Evolutionary conservation across 495 filamentous ascomycete genomes (phyloP).

Genomic region (Elaphomyces granulatus): DNA sequence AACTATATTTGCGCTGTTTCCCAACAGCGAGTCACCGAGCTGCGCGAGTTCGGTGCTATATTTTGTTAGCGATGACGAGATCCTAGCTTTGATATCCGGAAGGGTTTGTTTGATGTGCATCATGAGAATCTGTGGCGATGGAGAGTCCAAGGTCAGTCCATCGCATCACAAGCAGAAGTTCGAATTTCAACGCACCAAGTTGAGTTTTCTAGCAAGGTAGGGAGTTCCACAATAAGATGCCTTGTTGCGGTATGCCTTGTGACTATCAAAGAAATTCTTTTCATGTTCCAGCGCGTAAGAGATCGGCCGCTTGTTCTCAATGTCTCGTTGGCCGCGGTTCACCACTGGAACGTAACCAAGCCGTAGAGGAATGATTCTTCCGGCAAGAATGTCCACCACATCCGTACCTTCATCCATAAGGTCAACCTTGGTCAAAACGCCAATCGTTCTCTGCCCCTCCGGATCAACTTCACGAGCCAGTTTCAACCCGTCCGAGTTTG

Average conservation of each 20-base stretch:
- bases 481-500: conserved; percentile 96
- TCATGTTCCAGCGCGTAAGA: conserved; percentile 87
- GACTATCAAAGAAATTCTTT: conserved; percentile 95
- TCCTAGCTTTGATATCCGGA: conserved; percentile 94
- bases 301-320: conserved; percentile 91
- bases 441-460: conserved; percentile 95
- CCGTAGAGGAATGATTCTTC: conserved; percentile 90
- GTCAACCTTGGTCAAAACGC: conserved; percentile 97
- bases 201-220: conserved; percentile 91
- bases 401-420: conserved; percentile 99
- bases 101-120: conserved; percentile 99
- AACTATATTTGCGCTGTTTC: conserved; percentile 90
- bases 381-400: conserved; percentile 97
- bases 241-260: conserved; percentile 98
- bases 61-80: conserved; percentile 81
- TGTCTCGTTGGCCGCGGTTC: conserved; percentile 97
- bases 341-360: conserved; percentile 97
- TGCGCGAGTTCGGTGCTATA: conserved; percentile 68
- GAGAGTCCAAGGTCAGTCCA: conserved; percentile 9
- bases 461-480: conserved; percentile 94
- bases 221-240: conserved; percentile 96
- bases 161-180: neutral
- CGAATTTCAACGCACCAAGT: conserved; percentile 61
- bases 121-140: conserved; percentile 98
- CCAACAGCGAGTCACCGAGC: conserved; percentile 89